Evolutionary conservation across 306 rosid genomes (phyloP), one percentile per base, ranked within the genome.

Genomic region (Cucurbita ficifolia): DNA sequence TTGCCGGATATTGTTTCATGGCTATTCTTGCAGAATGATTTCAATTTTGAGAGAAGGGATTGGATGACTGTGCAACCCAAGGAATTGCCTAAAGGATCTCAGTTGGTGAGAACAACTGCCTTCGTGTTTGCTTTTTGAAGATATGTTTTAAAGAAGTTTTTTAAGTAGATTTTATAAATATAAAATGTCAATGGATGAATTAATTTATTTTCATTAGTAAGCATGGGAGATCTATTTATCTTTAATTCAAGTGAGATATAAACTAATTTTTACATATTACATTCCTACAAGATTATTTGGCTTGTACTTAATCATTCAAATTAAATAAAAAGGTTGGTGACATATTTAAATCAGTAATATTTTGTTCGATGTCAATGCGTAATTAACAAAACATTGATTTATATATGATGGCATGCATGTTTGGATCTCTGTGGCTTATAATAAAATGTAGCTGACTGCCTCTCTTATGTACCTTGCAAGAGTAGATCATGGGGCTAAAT

Each of bases 401-500:
- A 46, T 24, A 46, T 68, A 68, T 24, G 42, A 13, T 68, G 40
- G 52, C 54, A 68, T 46, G 22, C 38, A 2, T 58, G 24, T 68
- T 24, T 69, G 73, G 43, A 48, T 69, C 42, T 69, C 18, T 69
- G 42, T 24, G 73, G 73, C 38, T 48, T 69, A 22, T 8, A 13
- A 46, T 14, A 22, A 69, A 69, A 69, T 48, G 54, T 69, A 48
- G 56, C 73, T 48, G 56, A 69, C 39, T 69, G 16, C 22, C 21
- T 69, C 14, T 42, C n/a, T 21, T 14, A 2, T 24, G 35, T 67
- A 67, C 52, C 56, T 46, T 5, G 51, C 29, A 55, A 33, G 80
- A 59, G 58, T 85, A 92, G 98, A 86, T 92, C 77, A 90, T 92
- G 96, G 98, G 98, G 48, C 84, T 92, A 33, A 92, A 92, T 80